A percentile compares a stretch with the other conserved stretches of the same genome.
phyloP scores from a whole-genome alignment of 331 rosid genomes.

The Acacia concinna region DNA sequence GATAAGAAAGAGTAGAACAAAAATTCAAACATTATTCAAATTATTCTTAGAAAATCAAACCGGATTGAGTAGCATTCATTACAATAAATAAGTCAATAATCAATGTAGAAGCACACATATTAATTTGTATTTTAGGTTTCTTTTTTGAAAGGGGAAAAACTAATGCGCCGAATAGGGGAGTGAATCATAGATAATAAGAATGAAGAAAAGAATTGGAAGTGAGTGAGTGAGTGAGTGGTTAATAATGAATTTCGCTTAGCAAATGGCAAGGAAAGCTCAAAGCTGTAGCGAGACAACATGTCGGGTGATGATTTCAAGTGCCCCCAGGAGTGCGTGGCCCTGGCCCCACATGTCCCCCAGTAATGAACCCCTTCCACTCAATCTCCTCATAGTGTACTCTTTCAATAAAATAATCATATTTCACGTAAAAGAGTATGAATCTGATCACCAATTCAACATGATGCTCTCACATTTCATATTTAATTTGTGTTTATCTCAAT shows the following conservation, averaged over 20 bases:
- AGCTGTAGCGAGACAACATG: slow-evolving; percentile 39
- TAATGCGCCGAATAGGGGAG: neutral
- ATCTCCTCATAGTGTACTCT: neutral
- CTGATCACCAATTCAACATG: too few species aligned
- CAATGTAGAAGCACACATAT: neutral
- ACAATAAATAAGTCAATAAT: too few species aligned
- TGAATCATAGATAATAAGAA: neutral
- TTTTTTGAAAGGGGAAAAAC: neutral
- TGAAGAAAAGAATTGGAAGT: neutral
- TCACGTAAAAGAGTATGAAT: too few species aligned
- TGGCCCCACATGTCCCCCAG: slow-evolving; percentile 58
- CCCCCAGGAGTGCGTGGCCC: neutral
- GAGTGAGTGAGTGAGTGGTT: neutral
- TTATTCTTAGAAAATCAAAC: too few species aligned
- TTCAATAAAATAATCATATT: too few species aligned
- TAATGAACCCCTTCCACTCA: neutral
- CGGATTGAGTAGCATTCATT: too few species aligned
- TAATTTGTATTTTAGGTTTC: neutral
- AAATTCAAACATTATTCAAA: too few species aligned
- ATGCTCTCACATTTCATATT: too few species aligned
- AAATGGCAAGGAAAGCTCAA: too few species aligned
- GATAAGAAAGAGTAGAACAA: too few species aligned
- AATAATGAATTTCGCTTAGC: neutral
- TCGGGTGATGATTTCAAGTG: slow-evolving; percentile 51
- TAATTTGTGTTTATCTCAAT: too few species aligned